Conservation (phyloP, 73 alveolate species). For the Symbiodinium pilosum region DNA sequence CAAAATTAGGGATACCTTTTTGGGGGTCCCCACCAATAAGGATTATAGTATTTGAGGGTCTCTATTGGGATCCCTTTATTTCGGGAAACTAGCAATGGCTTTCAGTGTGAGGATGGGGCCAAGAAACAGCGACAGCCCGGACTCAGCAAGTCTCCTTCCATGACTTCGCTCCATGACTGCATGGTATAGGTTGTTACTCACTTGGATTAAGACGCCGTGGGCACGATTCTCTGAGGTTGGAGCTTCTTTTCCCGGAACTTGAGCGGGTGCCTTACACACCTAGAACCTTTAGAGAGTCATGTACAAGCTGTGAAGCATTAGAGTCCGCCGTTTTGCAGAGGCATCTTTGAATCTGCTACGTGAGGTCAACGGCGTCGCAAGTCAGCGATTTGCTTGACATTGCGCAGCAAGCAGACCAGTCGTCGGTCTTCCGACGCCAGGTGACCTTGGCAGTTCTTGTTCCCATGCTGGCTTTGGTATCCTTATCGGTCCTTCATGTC, state of each 20-base stretch:
- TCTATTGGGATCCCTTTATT: too few relatives aligned
- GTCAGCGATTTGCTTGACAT: constrained; percentile 62
- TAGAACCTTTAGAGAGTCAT: too few relatives aligned
- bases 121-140: constrained; percentile 66
- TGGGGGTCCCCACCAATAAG: not conserved
- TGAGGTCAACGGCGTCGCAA: constrained; percentile 86
- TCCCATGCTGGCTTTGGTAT: too few relatives aligned
- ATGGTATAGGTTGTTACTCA: not conserved
- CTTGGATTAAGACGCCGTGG: not conserved
- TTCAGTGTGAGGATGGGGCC: constrained; percentile 20
- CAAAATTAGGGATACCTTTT: not conserved
- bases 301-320: too few relatives aligned
- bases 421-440: constrained; percentile 94
- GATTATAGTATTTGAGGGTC: too few relatives aligned
- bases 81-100: not conserved
- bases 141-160: constrained; percentile 68
- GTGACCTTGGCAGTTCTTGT: not conserved
- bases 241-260: constrained; percentile 83
- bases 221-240: not conserved
- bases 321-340: too few relatives aligned
- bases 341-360: not conserved
- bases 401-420: constrained; percentile 89
- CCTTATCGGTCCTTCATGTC: too few relatives aligned
- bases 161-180: constrained; percentile 38
- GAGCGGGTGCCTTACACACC: constrained; percentile 18